Base-by-base conservation (phyloP, 2,329 filamentous ascomycete species). In the Sporothrix globosa region DNA sequence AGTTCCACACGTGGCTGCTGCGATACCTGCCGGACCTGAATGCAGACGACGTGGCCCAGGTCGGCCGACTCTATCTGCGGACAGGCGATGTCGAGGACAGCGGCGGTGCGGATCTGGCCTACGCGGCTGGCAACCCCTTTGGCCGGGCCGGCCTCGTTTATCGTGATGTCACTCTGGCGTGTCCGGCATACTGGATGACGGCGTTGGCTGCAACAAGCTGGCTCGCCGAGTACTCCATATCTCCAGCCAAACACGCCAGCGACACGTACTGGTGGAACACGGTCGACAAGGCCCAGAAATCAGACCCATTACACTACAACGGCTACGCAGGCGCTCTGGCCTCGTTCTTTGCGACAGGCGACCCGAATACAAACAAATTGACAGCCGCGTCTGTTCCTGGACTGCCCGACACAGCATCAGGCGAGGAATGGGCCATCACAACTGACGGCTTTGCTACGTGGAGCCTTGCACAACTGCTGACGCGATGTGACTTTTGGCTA, bases 231-330 rank as follows among this genome's bases (percentile, higher is more conserved):
- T 90, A 90, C 74, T 86, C 83, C 0, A 88, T 89, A 68, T 75
- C 79, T 7, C 87, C 87, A 0, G 87, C 88, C 0, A 86, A 82
- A 71, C 87, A 90, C 76, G 87, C 83, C 0, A 84, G 82, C 70
- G 88, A 90, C 76, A 85, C 83, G 5, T 81, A 82, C 58, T 89
- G 85, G 76, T 90, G 87, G 87, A 86, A 90, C 74, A 80, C 80
- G 46, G 76, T 88, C 74, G 86, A 86, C 71, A 69, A 81, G 0
- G 77, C 86, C 2, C 88, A 90, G 71, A 75, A 82, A 70, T 79
- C 82, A 0, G 82, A 89, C 72, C 81, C 83, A 0, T 72, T 85
- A 0, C 85, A 85, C 6, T 90, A 90, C 72, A 72, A 84, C 21
- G 87, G 85, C 13, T 90, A 84, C 56, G 71, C 83, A 0, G 87